phyloP scores from a whole-genome alignment of 169 alveolate genomes.

The Plasmodium relictum region DNA sequence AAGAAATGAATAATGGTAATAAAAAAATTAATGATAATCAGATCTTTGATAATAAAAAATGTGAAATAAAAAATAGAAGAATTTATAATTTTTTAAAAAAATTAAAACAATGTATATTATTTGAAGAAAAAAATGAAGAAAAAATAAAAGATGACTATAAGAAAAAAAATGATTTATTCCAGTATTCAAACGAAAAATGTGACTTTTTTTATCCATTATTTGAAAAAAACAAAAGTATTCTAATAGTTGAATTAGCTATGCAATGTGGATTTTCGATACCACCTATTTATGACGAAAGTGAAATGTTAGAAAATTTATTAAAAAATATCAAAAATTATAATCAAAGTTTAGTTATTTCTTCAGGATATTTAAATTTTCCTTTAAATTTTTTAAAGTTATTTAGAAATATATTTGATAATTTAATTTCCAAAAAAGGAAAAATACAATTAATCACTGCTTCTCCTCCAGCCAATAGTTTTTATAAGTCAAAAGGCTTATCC shows the following conservation, averaged over 20 bases:
- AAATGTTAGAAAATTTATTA: slow-evolving; percentile 79
- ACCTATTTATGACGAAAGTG: slow-evolving; percentile 83
- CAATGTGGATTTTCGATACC: slow-evolving; percentile 85
- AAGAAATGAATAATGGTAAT: neutral
- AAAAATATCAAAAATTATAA: slow-evolving; percentile 72
- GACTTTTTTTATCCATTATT: slow-evolving; percentile 49
- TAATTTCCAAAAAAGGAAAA: slow-evolving; percentile 52
- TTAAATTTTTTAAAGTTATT: slow-evolving; percentile 73
- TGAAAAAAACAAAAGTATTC: slow-evolving; percentile 36
- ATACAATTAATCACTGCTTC: slow-evolving; percentile 83
- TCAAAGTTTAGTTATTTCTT: slow-evolving; percentile 82
- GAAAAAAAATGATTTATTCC: neutral
- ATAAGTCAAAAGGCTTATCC: slow-evolving; percentile 73
- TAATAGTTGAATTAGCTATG: slow-evolving; percentile 64
- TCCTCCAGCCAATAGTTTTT: slow-evolving; percentile 85
- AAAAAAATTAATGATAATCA: neutral
- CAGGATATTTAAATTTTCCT: slow-evolving; percentile 87
- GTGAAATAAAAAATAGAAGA: neutral
- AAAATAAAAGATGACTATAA: neutral
- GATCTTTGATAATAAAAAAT: neutral
- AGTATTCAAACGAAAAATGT: neutral
- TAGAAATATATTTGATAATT: slow-evolving; percentile 65
- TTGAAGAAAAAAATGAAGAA: neutral
- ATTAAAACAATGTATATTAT: neutral
- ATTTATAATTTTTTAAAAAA: neutral